These are phyloP conservation scores for Magnolia kwangsiensis DNA, from an alignment of 164 flowering plant genomes.

Conservation along the genomic window DNA sequence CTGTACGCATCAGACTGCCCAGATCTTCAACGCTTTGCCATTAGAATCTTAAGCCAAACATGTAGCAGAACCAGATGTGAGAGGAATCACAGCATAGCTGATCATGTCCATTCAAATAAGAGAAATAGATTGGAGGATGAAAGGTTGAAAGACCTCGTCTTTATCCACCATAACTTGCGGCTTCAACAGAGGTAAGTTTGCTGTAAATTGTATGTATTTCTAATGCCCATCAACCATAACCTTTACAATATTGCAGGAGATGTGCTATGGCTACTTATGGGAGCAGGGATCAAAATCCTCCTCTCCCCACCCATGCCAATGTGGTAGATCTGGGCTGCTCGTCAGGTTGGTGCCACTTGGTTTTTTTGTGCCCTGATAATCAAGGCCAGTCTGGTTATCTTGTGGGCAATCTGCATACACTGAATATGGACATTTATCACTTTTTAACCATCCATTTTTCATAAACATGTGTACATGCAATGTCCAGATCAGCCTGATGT, in stretches of 20 bases:
- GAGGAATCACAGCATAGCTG: conserved; percentile 60
- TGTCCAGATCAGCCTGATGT: not conserved
- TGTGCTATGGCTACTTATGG: not conserved
- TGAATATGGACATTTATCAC: not conserved
- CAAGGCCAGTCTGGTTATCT: not conserved
- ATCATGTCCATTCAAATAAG: conserved; percentile 43
- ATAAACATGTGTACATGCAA: too few species aligned
- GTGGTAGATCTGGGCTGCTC: not conserved
- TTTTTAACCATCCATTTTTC: not conserved
- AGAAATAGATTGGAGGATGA: conserved; percentile 48
- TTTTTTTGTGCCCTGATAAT: not conserved
- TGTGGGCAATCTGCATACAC: not conserved
- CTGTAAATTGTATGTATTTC: conserved; percentile 2
- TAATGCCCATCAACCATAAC: not conserved
- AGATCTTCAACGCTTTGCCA: conserved; percentile 68
- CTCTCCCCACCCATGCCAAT: not conserved
- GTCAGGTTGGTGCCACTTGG: not conserved
- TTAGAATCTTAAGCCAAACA: conserved; percentile 76
- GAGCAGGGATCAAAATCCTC: not conserved
- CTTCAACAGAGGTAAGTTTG: conserved; percentile 34
- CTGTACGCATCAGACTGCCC: conserved; percentile 38
- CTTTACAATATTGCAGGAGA: not conserved
- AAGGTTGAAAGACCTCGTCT: conserved; percentile 50
- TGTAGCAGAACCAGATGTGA: conserved; percentile 71
- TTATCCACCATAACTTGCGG: conserved; percentile 72